Percentiles rank a stretch among this genome's conserved stretches.
These are phyloP conservation scores for Hanseniaspora jakobsenii DNA, from an alignment of 805 yeast genomes.

Conservation along the genomic window DNA sequence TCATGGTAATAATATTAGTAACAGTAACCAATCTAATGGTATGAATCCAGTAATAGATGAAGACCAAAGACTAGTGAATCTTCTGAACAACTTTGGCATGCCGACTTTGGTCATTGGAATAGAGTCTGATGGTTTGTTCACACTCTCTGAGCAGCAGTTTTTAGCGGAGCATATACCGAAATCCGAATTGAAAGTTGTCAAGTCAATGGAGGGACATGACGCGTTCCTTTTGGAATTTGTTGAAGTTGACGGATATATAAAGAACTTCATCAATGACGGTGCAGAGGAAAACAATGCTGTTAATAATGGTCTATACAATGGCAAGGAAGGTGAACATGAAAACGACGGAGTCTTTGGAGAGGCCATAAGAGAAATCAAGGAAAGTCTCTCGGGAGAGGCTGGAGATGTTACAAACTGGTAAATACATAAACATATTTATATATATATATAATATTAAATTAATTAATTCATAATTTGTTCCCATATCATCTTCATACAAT, in stretches of 20 bases:
- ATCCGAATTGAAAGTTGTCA: slow-evolving; percentile 54
- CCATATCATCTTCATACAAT: too few species aligned
- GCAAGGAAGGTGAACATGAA: not conserved
- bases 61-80: not conserved
- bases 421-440: slow-evolving; percentile 12
- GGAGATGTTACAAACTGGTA: slow-evolving; percentile 91
- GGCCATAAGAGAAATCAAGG: slow-evolving; percentile 36
- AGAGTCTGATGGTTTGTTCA: slow-evolving; percentile 83
- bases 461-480: too few species aligned
- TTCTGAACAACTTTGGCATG: slow-evolving; percentile 47
- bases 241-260: slow-evolving; percentile 59
- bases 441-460: not conserved
- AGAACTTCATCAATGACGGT: slow-evolving; percentile 48
- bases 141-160: slow-evolving; percentile 79
- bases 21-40: too few species aligned
- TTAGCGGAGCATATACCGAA: slow-evolving; percentile 66
- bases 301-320: slow-evolving; percentile 34
- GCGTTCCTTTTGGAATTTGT: slow-evolving; percentile 87
- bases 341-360: slow-evolving; percentile 35
- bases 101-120: slow-evolving; percentile 85
- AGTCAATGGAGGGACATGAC: slow-evolving; percentile 95
- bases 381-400: slow-evolving; percentile 84
- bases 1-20: too few species aligned
- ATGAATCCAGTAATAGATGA: too few species aligned
- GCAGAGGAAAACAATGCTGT: too few species aligned